A percentile compares a stretch with the other conserved stretches of the same genome.
Conservation (phyloP, 768 basidiomycete genomes). For the Tricholoma sp. region DNA sequence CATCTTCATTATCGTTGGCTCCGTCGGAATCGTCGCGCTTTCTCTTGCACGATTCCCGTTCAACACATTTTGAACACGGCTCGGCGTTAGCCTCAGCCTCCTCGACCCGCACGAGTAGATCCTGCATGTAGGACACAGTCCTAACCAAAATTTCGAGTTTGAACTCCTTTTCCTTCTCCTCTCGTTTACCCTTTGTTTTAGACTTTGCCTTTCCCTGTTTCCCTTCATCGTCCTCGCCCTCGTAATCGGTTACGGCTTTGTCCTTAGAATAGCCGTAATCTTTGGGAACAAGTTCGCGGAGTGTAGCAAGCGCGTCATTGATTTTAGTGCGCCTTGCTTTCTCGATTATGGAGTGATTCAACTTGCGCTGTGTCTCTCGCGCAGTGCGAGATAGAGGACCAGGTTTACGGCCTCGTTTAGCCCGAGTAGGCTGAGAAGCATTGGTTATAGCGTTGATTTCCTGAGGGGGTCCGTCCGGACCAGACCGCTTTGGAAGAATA, state of each 20-base stretch:
- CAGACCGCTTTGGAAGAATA: constrained; percentile 18
- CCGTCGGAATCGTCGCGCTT: constrained; percentile 7
- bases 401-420: constrained; percentile 71
- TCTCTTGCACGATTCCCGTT: constrained; percentile 10
- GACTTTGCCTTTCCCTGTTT: constrained; percentile 28
- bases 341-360: constrained; percentile 95
- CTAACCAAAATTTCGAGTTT: constrained; percentile 87
- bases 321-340: constrained; percentile 93
- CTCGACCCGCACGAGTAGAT: constrained; percentile 53
- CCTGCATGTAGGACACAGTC: constrained; percentile 75
- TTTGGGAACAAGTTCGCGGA: constrained; percentile 73
- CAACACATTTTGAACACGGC: constrained; percentile 23
- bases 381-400: constrained; percentile 69
- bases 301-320: constrained; percentile 78
- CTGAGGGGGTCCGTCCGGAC: background rate
- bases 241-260: constrained; percentile 19
- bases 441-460: constrained; percentile 2
- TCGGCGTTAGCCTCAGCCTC: constrained; percentile 26
- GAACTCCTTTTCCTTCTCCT: constrained; percentile 78
- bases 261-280: constrained; percentile 33
- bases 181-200: constrained; percentile 39
- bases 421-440: constrained; percentile 15
- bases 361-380: constrained; percentile 82
- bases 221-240: constrained; percentile 34
- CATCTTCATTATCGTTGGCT: background rate